These are phyloP conservation scores for Hirschfeldia incana DNA, from an alignment of 345 rosid species.

Conservation along the genomic window DNA sequence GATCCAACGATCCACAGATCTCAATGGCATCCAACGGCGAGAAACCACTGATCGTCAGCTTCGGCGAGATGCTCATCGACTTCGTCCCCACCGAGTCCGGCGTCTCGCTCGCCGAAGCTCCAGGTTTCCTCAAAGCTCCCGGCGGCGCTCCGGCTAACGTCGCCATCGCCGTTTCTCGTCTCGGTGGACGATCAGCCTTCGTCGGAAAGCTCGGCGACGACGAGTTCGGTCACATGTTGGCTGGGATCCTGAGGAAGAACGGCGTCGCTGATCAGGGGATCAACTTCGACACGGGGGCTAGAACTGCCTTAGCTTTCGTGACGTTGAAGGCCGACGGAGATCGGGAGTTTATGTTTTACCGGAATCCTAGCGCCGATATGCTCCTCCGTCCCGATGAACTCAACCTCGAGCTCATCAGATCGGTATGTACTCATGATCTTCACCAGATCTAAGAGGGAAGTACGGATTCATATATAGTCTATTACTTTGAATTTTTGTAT, in stretches of 20 bases:
- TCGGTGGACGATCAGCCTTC: conserved; percentile 59
- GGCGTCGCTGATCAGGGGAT: conserved; percentile 58
- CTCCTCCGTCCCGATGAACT: conserved; percentile 62
- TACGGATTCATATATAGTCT: neutral
- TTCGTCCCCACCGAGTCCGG: conserved; percentile 59
- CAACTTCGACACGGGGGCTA: conserved; percentile 56
- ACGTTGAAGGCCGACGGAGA: conserved; percentile 63
- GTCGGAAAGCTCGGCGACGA: conserved; percentile 67
- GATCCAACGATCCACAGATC: conserved; percentile 35
- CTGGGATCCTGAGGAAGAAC: conserved; percentile 55
- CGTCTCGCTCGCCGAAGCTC: conserved; percentile 68
- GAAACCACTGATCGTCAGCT: conserved; percentile 43
- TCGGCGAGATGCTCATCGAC: conserved; percentile 66
- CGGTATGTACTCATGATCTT: conserved; percentile 36
- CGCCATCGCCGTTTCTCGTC: conserved; percentile 56
- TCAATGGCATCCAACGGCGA: conserved; percentile 49
- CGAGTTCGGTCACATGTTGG: conserved; percentile 68
- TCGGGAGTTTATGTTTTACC: conserved; percentile 66
- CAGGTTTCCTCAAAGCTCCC: conserved; percentile 60
- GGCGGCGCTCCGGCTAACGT: conserved; percentile 78
- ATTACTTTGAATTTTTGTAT: neutral
- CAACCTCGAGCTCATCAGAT: conserved; percentile 50
- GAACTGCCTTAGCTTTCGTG: conserved; percentile 70
- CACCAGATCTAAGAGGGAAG: no score
- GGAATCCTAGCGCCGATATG: conserved; percentile 80